Conservation (phyloP, 169 alveolate species). For the Babesia bigemina region DNA sequence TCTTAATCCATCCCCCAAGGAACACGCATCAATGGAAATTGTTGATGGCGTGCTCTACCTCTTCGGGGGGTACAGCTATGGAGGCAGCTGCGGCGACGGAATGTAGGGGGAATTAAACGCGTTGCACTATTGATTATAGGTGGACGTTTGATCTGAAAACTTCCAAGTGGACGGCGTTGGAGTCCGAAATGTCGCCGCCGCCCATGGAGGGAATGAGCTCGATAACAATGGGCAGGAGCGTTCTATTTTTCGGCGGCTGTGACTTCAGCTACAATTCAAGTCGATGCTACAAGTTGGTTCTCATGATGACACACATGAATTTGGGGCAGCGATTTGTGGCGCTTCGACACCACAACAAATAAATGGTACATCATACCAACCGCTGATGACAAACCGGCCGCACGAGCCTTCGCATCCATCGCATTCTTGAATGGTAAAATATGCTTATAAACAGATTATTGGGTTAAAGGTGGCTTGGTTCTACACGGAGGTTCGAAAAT, state of each 20-base stretch:
- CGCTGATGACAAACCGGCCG: conserved; percentile 37
- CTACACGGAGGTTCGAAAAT: conserved; percentile 61
- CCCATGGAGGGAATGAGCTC: conserved; percentile 60
- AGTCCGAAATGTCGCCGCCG: conserved; percentile 46
- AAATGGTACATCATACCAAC: conserved; percentile 66
- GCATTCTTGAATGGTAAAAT: conserved; percentile 10
- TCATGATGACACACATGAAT: neutral
- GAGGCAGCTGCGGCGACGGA: conserved; percentile 63
- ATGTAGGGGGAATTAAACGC: conserved; percentile 12
- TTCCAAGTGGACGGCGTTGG: conserved; percentile 36
- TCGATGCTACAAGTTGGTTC: conserved; percentile 56
- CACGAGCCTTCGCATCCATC: conserved; percentile 38
- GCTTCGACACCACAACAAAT: conserved; percentile 48
- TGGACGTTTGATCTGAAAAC: conserved; percentile 50
- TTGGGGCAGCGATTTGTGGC: conserved; percentile 45
- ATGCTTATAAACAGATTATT: too few species aligned
- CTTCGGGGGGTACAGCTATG: conserved; percentile 63
- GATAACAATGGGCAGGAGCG: conserved; percentile 61
- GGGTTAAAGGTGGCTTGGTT: conserved; percentile 20
- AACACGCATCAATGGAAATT: conserved; percentile 37
- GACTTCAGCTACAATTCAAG: conserved; percentile 54
- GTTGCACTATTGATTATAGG: conserved; percentile 8
- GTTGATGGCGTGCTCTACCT: conserved; percentile 56
- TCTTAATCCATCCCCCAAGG: conserved; percentile 67
- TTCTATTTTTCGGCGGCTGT: conserved; percentile 66